Conservation (phyloP, 1,139 yeast genomes). For the Zygosaccharomyces sapae region DNA sequence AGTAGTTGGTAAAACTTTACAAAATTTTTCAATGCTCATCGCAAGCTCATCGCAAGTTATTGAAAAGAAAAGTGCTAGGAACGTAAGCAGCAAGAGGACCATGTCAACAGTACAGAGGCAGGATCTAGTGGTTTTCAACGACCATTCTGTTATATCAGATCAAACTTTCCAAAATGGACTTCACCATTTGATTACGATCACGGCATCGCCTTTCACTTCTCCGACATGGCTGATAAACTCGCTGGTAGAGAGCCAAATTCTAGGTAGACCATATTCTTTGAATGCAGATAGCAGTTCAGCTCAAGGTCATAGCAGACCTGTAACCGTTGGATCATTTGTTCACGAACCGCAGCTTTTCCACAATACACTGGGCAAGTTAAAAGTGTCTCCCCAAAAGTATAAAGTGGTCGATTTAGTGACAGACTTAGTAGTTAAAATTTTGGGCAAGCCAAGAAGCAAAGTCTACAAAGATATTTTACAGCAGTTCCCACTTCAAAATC, state of each 20-base stretch:
- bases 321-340: constrained; percentile 30
- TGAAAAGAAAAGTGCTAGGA: background rate
- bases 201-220: constrained; percentile 58
- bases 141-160: constrained; percentile 46
- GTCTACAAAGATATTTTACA: constrained; percentile 21
- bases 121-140: constrained; percentile 54
- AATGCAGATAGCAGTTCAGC: constrained; percentile 13
- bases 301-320: background rate
- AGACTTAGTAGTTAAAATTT: constrained; percentile 27
- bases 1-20: constrained; percentile 1
- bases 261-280: constrained; percentile 28
- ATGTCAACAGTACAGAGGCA: constrained; percentile 46
- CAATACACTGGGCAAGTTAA: constrained; percentile 22
- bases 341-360: constrained; percentile 26
- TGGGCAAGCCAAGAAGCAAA: constrained; percentile 33
- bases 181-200: constrained; percentile 44
- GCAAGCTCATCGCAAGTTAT: background rate
- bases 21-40: background rate
- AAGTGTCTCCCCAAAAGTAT: constrained; percentile 22
- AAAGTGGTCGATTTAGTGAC: constrained; percentile 26
- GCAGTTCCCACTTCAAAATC: constrained; percentile 15
- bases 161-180: constrained; percentile 27
- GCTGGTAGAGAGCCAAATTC: constrained; percentile 36
- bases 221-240: constrained; percentile 61
- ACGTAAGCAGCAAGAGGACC: background rate